Evolutionary conservation across 2,329 filamentous ascomycete genomes (phyloP).

Genomic region (Penicillium digitatum): DNA sequence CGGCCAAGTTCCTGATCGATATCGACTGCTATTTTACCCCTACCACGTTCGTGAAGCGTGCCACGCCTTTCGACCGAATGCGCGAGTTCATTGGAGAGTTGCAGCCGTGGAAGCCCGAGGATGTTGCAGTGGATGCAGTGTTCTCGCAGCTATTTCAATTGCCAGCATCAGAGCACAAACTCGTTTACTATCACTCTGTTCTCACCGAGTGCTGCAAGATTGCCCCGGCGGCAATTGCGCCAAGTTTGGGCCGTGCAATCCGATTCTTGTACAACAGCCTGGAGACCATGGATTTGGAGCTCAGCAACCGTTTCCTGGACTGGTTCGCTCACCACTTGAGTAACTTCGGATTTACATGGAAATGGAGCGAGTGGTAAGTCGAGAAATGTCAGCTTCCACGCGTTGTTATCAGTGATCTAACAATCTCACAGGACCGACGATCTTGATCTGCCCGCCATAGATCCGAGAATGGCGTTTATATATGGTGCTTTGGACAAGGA

Average conservation of each 20-base stretch:
- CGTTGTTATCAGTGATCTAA: conserved; percentile 15
- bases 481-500: conserved; percentile 89
- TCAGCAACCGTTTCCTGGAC: conserved; percentile 83
- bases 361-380: conserved; percentile 88
- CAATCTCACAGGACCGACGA: conserved; percentile 62
- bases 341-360: conserved; percentile 99
- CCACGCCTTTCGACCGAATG: conserved; percentile 86
- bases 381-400: background rate
- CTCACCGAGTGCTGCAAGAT: conserved; percentile 95
- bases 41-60: conserved; percentile 86
- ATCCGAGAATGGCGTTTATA: conserved; percentile 93
- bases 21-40: conserved; percentile 91
- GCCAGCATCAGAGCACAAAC: conserved; percentile 81
- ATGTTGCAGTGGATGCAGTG: conserved; percentile 93
- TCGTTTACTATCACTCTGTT: conserved; percentile 94
- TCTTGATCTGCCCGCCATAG: conserved; percentile 67
- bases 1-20: conserved; percentile 86
- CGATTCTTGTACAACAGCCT: conserved; percentile 82
- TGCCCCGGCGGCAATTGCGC: conserved; percentile 91
- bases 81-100: conserved; percentile 59
- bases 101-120: conserved; percentile 94
- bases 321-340: conserved; percentile 98
- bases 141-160: conserved; percentile 93
- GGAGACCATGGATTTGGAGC: conserved; percentile 78
- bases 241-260: conserved; percentile 87